phyloP scores from a whole-genome alignment of 441 rosid genomes.

The Manihot esculenta region DNA sequence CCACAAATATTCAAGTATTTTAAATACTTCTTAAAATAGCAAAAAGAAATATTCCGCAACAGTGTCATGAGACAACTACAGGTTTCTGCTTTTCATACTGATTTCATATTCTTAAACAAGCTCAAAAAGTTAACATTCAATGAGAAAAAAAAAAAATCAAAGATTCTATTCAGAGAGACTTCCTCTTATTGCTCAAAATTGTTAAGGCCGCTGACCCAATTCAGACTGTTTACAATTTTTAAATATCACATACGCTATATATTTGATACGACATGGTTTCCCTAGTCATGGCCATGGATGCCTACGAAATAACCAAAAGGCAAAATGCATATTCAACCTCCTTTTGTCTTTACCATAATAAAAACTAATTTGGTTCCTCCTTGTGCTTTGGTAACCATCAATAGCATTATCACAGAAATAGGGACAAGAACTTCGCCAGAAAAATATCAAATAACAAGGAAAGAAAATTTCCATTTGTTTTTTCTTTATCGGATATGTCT shows the following conservation, averaged over 20 bases:
- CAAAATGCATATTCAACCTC: not conserved
- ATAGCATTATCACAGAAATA: not conserved
- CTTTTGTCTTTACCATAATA: not conserved
- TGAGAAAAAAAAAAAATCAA: too few species aligned
- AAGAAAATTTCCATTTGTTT: not conserved
- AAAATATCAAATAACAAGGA: not conserved
- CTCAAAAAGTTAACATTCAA: not conserved
- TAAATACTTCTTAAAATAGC: not conserved
- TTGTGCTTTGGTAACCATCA: not conserved
- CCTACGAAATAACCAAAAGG: not conserved
- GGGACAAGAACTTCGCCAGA: not conserved
- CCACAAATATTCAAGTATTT: not conserved
- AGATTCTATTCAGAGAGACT: not conserved
- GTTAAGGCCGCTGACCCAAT: not conserved
- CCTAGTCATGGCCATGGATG: not conserved
- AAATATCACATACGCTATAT: not conserved
- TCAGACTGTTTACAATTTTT: not conserved
- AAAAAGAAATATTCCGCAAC: not conserved
- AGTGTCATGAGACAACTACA: not conserved
- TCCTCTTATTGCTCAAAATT: not conserved
- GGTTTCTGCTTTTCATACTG: not conserved
- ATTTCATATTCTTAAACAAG: not conserved
- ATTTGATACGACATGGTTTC: not conserved
- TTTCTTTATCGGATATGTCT: not conserved
- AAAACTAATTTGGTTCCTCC: not conserved